Conservation (phyloP, 371 early-diverging fungal genomes). For the Mucor velutinosus region DNA sequence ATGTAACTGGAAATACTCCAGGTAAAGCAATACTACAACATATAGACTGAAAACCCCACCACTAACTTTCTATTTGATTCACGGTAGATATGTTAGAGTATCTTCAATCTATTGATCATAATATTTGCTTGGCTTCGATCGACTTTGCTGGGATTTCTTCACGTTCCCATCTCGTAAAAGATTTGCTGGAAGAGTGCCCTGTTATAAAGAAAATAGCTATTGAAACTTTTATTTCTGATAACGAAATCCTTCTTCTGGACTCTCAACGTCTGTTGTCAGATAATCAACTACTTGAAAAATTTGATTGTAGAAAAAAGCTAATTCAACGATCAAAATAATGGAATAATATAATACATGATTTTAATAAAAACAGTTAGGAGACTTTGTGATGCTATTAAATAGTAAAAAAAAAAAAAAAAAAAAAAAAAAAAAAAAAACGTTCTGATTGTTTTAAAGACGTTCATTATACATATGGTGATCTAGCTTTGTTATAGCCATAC, state of each 20-base stretch:
- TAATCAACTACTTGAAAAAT: too few species aligned
- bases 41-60: slow-evolving; percentile 20
- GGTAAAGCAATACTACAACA: slow-evolving; percentile 22
- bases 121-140: slow-evolving; percentile 18
- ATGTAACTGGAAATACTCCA: slow-evolving; percentile 24
- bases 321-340: too few species aligned
- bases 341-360: not conserved
- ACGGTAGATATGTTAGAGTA: slow-evolving; percentile 21
- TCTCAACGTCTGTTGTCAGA: slow-evolving; percentile 16
- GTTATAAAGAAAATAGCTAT: slow-evolving; percentile 17
- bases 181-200: slow-evolving; percentile 21
- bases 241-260: slow-evolving; percentile 17
- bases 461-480: too few species aligned
- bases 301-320: too few species aligned
- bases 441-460: too few species aligned
- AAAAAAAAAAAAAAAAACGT: too few species aligned
- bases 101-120: slow-evolving; percentile 15
- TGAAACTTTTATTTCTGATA: slow-evolving; percentile 18
- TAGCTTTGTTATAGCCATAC: too few species aligned
- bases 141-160: slow-evolving; percentile 23
- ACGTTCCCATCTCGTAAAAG: slow-evolving; percentile 21
- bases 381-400: too few species aligned
- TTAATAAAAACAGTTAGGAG: too few species aligned
- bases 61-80: slow-evolving; percentile 23
- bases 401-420: too few species aligned